Base-by-base conservation (phyloP, 2,329 filamentous ascomycete species). In the Hymenoscyphus repandus region DNA sequence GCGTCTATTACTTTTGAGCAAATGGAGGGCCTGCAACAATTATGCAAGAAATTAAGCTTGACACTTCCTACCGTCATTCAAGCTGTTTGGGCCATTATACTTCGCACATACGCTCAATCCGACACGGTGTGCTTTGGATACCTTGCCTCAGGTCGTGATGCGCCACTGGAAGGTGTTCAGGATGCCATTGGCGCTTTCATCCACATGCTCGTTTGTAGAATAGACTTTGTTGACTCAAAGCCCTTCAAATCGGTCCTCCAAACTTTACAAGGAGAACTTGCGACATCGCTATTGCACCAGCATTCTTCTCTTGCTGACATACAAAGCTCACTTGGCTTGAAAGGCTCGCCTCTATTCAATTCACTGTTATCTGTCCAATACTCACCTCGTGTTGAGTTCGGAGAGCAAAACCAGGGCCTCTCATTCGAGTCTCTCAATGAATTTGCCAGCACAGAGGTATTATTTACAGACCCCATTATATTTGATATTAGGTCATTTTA, bases 101-200 rank as follows among this genome's bases (percentile, higher is more conserved):
- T 60, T 63, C 5, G 76, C 71, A 47, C 69, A 71, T 44, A 58
- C 62, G n/a, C 64, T 48, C 30, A 56, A 58, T 0, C 56, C 68
- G 5, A 71, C 67, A 6, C 54, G 42, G 15, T 38, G n/a, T 42
- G 39, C 30, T 73, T 72, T 42, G 70, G 69, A 4, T 70, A 69
- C 36, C 58, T 68, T 5, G 65, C 69, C 7, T 68, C 70, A 17
- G 70, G 70, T 18, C 27, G 45, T 6, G 73, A 77, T 54, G 67
- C 71, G 9, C 70, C 73, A 1, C 62, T 77, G 13, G 62, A 68
- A 3, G 68, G 68, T 1, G 71, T 77, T 13, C 66, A 74, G 40
- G 67, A 70, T 18, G 70, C 72, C 27, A 70, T 76, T 36, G 74
- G 74, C 2, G 66, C 70, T 5, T 70, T 71, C 49, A 69, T 73